These are phyloP conservation scores for Aspergillus pseudoterreus DNA, from an alignment of 2,329 filamentous ascomycete species.

Conservation along the genomic window DNA sequence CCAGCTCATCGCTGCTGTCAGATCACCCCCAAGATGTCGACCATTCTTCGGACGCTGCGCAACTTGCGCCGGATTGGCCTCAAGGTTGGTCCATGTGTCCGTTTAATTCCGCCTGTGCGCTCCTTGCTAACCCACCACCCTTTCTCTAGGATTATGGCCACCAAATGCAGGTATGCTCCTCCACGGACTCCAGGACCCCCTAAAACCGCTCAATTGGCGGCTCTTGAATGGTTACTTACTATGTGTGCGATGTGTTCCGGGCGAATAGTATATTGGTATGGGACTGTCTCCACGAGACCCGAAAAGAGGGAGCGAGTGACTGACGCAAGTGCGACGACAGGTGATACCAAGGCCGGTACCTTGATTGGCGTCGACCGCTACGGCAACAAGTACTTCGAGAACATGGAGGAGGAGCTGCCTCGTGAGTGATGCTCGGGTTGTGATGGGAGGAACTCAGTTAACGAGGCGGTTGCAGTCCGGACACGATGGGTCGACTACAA, in stretches of 20 bases:
- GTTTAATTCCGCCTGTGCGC: conserved; percentile 9
- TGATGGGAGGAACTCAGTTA: conserved; percentile 9
- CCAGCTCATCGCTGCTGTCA: conserved; percentile 15
- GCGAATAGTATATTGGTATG: conserved; percentile 43
- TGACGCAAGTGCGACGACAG: conserved; percentile 46
- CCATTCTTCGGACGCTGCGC: conserved; percentile 75
- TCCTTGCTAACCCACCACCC: conserved; percentile 35
- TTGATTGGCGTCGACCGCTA: conserved; percentile 81
- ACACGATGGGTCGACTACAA: conserved; percentile 98
- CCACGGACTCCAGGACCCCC: conserved; percentile 7
- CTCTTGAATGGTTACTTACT: conserved; percentile 19
- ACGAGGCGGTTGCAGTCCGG: conserved; percentile 58
- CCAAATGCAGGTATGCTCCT: conserved; percentile 73
- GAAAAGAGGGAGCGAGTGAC: conserved; percentile 5
- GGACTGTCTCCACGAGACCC: conserved; percentile 9
- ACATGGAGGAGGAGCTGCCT: conserved; percentile 82
- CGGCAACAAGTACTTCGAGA: conserved; percentile 98
- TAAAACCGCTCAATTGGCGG: neutral
- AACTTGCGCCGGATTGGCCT: conserved; percentile 85
- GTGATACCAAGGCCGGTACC: conserved; percentile 92
- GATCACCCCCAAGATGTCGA: conserved; percentile 70
- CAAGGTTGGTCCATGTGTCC: conserved; percentile 57
- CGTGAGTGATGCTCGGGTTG: conserved; percentile 51
- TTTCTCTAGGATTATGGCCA: conserved; percentile 72
- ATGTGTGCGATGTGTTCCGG: conserved; percentile 2